phyloP scores from a whole-genome alignment of 2,329 filamentous ascomycete species.

The Fusarium sp. region DNA sequence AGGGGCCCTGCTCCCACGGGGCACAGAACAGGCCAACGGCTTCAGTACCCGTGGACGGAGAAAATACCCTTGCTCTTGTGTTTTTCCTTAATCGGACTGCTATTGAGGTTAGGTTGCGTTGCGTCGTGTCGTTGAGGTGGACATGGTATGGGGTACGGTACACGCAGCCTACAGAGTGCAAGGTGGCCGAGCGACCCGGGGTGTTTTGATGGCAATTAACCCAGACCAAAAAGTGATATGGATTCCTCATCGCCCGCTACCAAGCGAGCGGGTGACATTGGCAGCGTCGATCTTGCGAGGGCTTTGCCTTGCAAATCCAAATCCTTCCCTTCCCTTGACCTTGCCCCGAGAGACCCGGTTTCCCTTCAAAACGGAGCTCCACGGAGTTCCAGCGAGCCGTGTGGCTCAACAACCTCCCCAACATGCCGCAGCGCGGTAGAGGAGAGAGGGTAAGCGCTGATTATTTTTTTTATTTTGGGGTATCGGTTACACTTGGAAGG shows the following conservation, averaged over 20 bases:
- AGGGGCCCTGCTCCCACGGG: constrained; percentile 8
- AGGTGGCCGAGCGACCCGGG: constrained; percentile 4
- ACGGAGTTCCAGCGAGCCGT: not conserved
- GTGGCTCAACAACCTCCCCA: constrained; percentile 6
- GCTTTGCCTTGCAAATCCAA: not conserved
- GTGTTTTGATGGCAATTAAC: constrained; percentile 17
- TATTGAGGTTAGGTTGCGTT: constrained; percentile 20
- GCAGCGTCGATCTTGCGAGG: constrained; percentile 10
- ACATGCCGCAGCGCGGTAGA: constrained; percentile 18
- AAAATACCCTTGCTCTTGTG: constrained; percentile 33
- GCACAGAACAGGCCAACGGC: constrained; percentile 22
- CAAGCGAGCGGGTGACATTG: constrained; percentile 16
- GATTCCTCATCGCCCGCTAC: constrained; percentile 16
- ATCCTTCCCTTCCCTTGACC: not conserved
- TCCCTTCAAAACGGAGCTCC: not conserved
- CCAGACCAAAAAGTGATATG: not conserved
- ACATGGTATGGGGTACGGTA: not conserved
- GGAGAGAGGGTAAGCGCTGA: constrained; percentile 20
- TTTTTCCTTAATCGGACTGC: constrained; percentile 14
- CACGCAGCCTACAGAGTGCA: not conserved
- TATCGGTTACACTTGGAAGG: constrained; percentile 10
- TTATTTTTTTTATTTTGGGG: not conserved
- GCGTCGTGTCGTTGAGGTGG: not conserved
- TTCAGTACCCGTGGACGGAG: constrained; percentile 27
- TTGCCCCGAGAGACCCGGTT: not conserved